A percentile compares a stretch with the other conserved stretches of the same genome.
phyloP scores from a whole-genome alignment of 495 filamentous ascomycete species.

The Pseudotulostoma volvatum region DNA sequence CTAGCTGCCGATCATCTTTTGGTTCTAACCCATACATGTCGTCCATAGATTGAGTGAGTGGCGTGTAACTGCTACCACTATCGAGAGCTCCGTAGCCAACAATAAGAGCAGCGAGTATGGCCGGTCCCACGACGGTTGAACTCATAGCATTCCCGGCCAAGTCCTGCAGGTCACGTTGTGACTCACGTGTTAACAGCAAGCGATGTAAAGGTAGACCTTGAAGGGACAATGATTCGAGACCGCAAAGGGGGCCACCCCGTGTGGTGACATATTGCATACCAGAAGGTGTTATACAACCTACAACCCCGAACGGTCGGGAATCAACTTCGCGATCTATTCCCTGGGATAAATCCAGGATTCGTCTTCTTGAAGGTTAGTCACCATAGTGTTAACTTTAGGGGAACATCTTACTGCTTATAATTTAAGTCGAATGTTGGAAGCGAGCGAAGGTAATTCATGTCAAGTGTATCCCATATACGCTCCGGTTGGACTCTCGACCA shows the following conservation, averaged over 20 bases:
- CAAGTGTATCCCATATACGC: conserved; percentile 51
- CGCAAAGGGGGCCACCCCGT: conserved; percentile 44
- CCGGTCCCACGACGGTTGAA: conserved; percentile 52
- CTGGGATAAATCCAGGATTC: conserved; percentile 66
- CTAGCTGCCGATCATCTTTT: too few species aligned
- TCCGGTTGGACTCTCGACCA: conserved; percentile 33
- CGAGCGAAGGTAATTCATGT: conserved; percentile 42
- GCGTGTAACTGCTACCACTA: too few species aligned
- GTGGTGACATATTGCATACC: conserved; percentile 48
- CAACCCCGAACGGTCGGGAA: conserved; percentile 36
- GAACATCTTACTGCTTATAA: conserved; percentile 50
- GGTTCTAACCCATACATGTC: too few species aligned
- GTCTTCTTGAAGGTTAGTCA: too few species aligned
- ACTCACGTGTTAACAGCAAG: conserved; percentile 47
- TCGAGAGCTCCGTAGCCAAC: too few species aligned
- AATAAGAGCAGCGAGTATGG: conserved; percentile 39
- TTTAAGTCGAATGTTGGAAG: conserved; percentile 39
- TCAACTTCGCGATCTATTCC: conserved; percentile 49
- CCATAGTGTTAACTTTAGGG: too few species aligned
- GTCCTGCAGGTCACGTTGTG: conserved; percentile 46
- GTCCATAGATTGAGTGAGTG: too few species aligned
- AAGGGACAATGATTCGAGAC: conserved; percentile 47
- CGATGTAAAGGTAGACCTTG: conserved; percentile 56
- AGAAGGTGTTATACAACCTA: conserved; percentile 53
- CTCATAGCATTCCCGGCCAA: conserved; percentile 80